Conservation (phyloP, 495 filamentous ascomycete genomes). For the Diplogelasinospora grovesii region DNA sequence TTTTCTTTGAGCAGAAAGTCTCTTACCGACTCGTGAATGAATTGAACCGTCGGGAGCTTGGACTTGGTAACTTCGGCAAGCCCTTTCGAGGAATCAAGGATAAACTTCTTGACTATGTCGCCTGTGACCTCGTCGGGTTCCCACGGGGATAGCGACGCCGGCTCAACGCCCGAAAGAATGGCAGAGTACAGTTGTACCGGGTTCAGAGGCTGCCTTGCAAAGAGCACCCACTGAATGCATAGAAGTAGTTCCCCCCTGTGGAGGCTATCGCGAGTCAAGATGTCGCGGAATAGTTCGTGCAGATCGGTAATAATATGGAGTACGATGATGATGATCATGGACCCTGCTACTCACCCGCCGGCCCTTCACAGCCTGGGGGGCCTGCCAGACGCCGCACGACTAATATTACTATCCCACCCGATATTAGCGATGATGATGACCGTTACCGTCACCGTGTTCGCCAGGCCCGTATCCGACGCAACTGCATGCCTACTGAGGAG, state of each 20-base stretch:
- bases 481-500: no score
- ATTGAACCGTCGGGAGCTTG: conserved; percentile 27
- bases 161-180: conserved; percentile 24
- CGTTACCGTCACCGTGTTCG: no score
- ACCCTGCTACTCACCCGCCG: no score
- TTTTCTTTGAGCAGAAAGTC: conserved; percentile 28
- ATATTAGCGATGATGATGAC: no score
- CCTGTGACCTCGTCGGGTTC: conserved; percentile 2
- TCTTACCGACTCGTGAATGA: conserved; percentile 38
- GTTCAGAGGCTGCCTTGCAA: conserved; percentile 23
- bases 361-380: no score
- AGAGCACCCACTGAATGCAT: conserved; percentile 37
- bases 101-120: conserved; percentile 17
- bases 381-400: no score
- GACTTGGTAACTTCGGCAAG: conserved; percentile 27
- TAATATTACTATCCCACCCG: no score
- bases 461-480: no score
- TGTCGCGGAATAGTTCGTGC: conserved; percentile 27
- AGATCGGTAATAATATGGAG: no score
- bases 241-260: conserved; percentile 26
- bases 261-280: conserved; percentile 27
- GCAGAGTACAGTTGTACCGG: conserved; percentile 33
- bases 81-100: conserved; percentile 30
- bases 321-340: no score
- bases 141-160: conserved; percentile 8